A percentile compares a stretch with the other conserved stretches of the same genome.
These are phyloP conservation scores for Phytophthora pistaciae DNA, from an alignment of 352 stramenopile genomes.

Conservation along the genomic window DNA sequence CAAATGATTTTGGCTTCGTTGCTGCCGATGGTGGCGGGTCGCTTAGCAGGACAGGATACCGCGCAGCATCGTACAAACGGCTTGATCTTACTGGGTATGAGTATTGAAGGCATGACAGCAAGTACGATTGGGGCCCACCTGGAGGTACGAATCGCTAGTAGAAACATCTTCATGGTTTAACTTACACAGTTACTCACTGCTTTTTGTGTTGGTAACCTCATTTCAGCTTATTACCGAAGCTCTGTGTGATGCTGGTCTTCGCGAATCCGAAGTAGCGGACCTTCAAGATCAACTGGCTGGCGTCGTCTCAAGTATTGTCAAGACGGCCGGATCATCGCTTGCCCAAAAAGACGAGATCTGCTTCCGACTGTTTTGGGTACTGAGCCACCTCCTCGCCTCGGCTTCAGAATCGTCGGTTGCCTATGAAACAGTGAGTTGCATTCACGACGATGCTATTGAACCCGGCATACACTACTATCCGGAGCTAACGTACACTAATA, in stretches of 20 bases:
- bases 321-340: constrained; percentile 55
- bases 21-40: constrained; percentile 75
- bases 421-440: constrained; percentile 56
- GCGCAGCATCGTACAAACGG: constrained; percentile 83
- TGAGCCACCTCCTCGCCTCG: constrained; percentile 77
- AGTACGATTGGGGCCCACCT: constrained; percentile 69
- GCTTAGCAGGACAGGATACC: constrained; percentile 77
- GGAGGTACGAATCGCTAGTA: constrained; percentile 39
- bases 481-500: background rate
- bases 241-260: constrained; percentile 72
- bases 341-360: constrained; percentile 51
- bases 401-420: constrained; percentile 59
- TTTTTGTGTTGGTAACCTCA: background rate
- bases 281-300: constrained; percentile 75
- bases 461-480: background rate
- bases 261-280: constrained; percentile 76
- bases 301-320: constrained; percentile 71
- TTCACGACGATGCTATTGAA: background rate
- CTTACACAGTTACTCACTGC: no score
- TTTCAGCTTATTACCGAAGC: constrained; percentile 72
- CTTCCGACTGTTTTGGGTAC: constrained; percentile 86
- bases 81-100: constrained; percentile 82
- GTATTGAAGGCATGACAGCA: constrained; percentile 78
- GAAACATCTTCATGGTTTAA: background rate
- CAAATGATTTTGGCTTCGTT: constrained; percentile 81